Evolutionary conservation across 371 early-diverging fungal genomes (phyloP), one percentile per base, ranked within the genome.

Genomic region (Thermomucor indicae-seudaticae): DNA sequence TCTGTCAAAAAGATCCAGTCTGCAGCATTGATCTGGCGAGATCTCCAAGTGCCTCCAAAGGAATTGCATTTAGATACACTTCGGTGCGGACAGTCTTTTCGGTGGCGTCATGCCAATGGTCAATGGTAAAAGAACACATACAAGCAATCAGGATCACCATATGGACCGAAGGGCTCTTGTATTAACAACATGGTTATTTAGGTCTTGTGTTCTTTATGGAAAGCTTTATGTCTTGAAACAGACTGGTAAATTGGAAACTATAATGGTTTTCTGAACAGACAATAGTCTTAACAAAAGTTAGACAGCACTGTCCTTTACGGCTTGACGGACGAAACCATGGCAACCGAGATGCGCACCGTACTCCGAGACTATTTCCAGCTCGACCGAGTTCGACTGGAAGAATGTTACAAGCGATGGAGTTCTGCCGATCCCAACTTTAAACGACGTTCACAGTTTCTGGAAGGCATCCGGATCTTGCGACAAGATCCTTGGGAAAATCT

Each of bases 401-500:
- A 55, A 7, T 78, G 85, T 16, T 91, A 92, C 57, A 45, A 57
- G n/a, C 57, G 66, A 4, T 95, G 95, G 96, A 64, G 78, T 8
- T 47, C 57, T 2, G 46, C 57, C 0, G 95, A 93, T 46, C 39
- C 60, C 0, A 83, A 89, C 38, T 94, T 94, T 57, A 65, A 72
- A 8, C 58, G 58, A 2, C 77, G 86, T 45, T 75, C 81, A 0
- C 34, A 49, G 0, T 38, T 60, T 3, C 83, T 90, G 35, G 62
- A 59, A 8, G 96, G 95, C 12, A 80, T 94, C 12, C 80, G 97
- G 30, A 84, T 91, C 3, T 55, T 95, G 22, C 67, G 89, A 11
- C 94, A 94, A 51, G 91, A 91, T 47, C 93, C 97, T 2, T 75
- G 88, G 51, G 95, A 97, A 62, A 93, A 87, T 49, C 57, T 96